Base-by-base conservation (phyloP, 2,329 filamentous ascomycete genomes). In the Xylariaceae sp. region DNA sequence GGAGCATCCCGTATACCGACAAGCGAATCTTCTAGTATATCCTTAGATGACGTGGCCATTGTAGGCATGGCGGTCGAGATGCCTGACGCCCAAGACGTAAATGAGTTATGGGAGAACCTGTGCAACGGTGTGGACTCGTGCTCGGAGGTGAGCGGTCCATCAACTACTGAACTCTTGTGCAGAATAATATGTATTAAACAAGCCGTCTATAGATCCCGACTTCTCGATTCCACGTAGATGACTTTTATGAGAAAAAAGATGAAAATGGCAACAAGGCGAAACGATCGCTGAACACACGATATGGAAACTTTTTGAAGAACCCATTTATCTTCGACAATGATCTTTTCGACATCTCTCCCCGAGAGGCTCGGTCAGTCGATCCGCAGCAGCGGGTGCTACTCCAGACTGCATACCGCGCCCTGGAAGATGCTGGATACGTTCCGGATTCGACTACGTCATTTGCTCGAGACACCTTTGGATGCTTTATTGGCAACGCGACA, bases 261-360 rank as follows among this genome's bases (percentile, higher is more conserved):
- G 47, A 50, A 21, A 47, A 56, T 6, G 57, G 57, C 1, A 52
- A 45, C 44, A 44, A 45, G 14, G 49, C 47, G 1, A 55, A 50
- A 40, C 45, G 55, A 14, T 55, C 49, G 4, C 45, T 61, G 9
- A 50, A 52, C 9, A 57, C 54, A 10, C 46, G 52, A 40, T 57
- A 52, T 41, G 53, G 53, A 32, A 60, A 60, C 42, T 56, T 60
- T 45, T 40, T 62, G 9, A 52, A 49, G 46, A 56, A 57, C 44
- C 52, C 59, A 6, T 61, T 56, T 43, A 44, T 54, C 12, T 63
- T 63, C 20, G 61, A 61, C 29, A 56, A 57, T 37, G 46, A 56
- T 7, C 49, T 59, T 18, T 61, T 63, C 52, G 54, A 60, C n/a
- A 63, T 63, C 18, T 63, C 61, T 10, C 61, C 59, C 3, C 56